Conservation (phyloP, 495 filamentous ascomycete species). For the Penicillium waksmanii region DNA sequence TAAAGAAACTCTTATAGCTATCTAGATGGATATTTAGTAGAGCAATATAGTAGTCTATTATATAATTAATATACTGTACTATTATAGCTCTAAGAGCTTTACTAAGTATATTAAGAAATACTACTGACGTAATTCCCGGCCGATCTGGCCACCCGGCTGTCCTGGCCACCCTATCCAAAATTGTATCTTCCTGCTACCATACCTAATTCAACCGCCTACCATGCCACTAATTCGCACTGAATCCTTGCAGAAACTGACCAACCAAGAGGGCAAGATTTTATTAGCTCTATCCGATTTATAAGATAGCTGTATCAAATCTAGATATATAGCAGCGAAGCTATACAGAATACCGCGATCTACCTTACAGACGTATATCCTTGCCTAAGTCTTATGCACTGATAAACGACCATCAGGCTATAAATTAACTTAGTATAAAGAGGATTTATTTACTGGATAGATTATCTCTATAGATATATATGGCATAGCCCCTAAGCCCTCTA, state of each 20-base stretch:
- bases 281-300: not conserved
- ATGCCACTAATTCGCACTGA: not conserved
- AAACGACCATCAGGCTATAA: not conserved
- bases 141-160: no score
- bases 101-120: no score
- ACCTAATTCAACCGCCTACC: not conserved
- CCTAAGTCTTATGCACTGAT: not conserved
- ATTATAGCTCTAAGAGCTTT: no score
- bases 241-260: not conserved
- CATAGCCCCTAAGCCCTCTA: not conserved
- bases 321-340: not conserved
- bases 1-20: no score
- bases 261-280: not conserved
- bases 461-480: not conserved
- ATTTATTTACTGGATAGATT: not conserved
- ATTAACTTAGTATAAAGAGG: not conserved
- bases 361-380: not conserved
- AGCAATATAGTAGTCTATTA: no score
- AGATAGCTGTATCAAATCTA: conserved; percentile 1
- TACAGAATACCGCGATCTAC: not conserved
- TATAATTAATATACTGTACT: no score
- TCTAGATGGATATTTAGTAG: no score
- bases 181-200: not conserved
- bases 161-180: not conserved
- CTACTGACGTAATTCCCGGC: not conserved